phyloP scores from a whole-genome alignment of 179 eudicot species.

The Sideroxylon spinosum region DNA sequence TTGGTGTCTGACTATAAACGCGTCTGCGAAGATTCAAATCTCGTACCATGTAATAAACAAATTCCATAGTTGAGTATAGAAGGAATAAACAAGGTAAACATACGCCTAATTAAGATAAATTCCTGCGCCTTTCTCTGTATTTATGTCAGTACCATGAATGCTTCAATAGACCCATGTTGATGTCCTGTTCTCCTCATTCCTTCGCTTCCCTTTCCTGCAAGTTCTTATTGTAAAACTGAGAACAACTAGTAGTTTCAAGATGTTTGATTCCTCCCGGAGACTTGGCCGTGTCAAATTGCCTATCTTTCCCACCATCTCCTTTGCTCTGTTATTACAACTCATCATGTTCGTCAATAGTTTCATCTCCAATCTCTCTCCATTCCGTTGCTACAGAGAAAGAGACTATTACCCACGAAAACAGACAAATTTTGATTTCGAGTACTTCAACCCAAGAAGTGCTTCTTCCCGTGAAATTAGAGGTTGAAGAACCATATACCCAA shows the following conservation, averaged over 20 bases:
- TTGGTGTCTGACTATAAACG: too few species aligned
- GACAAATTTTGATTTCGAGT: neutral
- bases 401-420: neutral
- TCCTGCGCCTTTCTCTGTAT: neutral
- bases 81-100: too few species aligned
- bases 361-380: constrained; percentile 20
- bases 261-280: constrained; percentile 15
- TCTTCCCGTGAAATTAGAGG: neutral
- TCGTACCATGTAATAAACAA: too few species aligned
- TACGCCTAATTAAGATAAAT: neutral
- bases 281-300: constrained; percentile 19
- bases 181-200: neutral
- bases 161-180: neutral
- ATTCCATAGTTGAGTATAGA: too few species aligned
- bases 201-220: neutral
- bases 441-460: neutral
- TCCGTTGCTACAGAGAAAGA: neutral
- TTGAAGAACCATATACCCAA: neutral
- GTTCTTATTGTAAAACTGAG: neutral
- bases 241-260: neutral
- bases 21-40: too few species aligned
- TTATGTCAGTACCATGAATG: neutral
- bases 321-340: constrained; percentile 16
- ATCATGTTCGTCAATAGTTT: constrained; percentile 19
- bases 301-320: constrained; percentile 30